Percentiles rank a stretch among this genome's conserved stretches.
Evolutionary conservation across 306 rosid genomes (phyloP).

Genomic region (Medicago ruthenica): DNA sequence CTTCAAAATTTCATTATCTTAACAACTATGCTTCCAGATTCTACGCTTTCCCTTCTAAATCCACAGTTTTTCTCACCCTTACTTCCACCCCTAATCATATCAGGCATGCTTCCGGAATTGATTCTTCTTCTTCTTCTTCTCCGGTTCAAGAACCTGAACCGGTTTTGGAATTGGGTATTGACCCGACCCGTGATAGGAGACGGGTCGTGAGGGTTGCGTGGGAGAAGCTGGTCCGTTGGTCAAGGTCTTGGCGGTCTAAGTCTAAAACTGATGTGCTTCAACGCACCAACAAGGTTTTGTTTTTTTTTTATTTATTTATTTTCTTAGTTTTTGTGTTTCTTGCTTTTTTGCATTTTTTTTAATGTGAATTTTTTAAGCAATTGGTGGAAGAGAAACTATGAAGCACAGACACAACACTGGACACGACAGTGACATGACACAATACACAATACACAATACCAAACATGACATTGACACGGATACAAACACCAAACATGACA

Average conservation of each 20-base stretch:
- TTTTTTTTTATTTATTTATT: not conserved
- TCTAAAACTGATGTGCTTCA: constrained; percentile 79
- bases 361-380: not conserved
- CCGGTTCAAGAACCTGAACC: constrained; percentile 38
- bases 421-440: no score
- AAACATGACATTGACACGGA: no score
- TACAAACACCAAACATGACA: no score
- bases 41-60: constrained; percentile 43
- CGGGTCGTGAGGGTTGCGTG: constrained; percentile 77
- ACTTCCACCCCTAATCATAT: constrained; percentile 19
- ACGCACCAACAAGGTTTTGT: constrained; percentile 79
- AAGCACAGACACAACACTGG: no score
- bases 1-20: constrained; percentile 34
- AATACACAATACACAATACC: no score
- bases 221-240: constrained; percentile 96
- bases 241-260: constrained; percentile 83
- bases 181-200: constrained; percentile 66
- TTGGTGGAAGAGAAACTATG: no score
- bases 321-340: not conserved
- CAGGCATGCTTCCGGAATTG: constrained; percentile 20
- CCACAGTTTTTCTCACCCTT: constrained; percentile 34
- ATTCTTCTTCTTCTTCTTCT: constrained; percentile 37
- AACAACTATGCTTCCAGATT: constrained; percentile 21
- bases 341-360: not conserved
- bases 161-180: constrained; percentile 34